A percentile compares a stretch with the other conserved stretches of the same genome.
These are phyloP conservation scores for Colletotrichum sansevieriae DNA, from an alignment of 2,329 filamentous ascomycete species.

Conservation along the genomic window DNA sequence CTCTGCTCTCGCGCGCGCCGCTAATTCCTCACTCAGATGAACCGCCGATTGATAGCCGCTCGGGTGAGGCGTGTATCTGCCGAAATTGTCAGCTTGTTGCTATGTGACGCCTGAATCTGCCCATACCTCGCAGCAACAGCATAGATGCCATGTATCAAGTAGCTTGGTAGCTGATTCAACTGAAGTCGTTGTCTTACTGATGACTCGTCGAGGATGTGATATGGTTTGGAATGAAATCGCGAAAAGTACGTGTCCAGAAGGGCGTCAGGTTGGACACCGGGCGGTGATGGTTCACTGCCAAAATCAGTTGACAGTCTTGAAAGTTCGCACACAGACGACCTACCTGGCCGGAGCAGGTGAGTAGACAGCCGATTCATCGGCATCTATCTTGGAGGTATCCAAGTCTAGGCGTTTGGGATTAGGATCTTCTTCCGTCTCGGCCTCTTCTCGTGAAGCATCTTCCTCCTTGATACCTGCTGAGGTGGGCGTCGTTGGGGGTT, in stretches of 20 bases:
- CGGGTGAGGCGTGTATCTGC: conserved; percentile 78
- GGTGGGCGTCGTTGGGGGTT: conserved; percentile 42
- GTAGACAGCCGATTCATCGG: conserved; percentile 56
- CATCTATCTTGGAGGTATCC: conserved; percentile 51
- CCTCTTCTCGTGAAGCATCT: conserved; percentile 44
- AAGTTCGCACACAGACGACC: conserved; percentile 29
- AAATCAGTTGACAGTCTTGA: conserved; percentile 24
- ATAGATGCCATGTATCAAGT: conserved; percentile 69
- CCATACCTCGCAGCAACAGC: conserved; percentile 73
- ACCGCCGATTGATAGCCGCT: conserved; percentile 76
- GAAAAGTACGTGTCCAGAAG: conserved; percentile 84
- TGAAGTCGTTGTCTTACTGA: conserved; percentile 79
- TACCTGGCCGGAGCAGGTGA: conserved; percentile 58
- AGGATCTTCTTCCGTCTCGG: conserved; percentile 53
- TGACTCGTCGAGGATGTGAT: conserved; percentile 83
- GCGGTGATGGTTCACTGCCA: conserved; percentile 59
- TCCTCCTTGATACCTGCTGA: conserved; percentile 45
- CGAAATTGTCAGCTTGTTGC: conserved; percentile 42
- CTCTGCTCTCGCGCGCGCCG: conserved; percentile 74
- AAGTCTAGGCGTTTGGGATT: conserved; percentile 56
- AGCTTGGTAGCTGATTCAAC: conserved; percentile 72
- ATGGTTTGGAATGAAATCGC: conserved; percentile 85
- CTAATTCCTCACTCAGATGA: conserved; percentile 79
- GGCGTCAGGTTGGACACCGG: conserved; percentile 67
- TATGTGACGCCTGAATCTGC: not conserved